Percentiles rank a stretch among this genome's conserved stretches.
These are phyloP conservation scores for Apiospora pterosperma DNA, from an alignment of 2,329 filamentous ascomycete genomes.

Conservation along the genomic window DNA sequence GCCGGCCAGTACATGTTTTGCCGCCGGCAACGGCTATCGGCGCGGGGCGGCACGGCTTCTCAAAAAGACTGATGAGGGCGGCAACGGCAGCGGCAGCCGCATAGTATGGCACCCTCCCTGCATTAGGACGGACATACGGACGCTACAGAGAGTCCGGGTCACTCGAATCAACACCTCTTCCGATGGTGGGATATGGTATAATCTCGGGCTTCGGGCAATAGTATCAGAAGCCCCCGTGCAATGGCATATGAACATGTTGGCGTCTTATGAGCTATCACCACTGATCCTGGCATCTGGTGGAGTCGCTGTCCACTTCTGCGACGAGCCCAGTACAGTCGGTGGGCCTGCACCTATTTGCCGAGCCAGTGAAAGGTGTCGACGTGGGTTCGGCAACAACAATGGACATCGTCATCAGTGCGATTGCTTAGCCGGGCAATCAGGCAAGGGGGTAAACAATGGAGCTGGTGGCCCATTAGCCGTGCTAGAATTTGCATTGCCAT, in stretches of 20 bases:
- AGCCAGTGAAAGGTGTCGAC: not conserved
- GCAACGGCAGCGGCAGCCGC: not conserved
- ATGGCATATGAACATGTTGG: too few relatives aligned
- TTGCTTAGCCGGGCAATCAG: not conserved
- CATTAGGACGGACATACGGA: not conserved
- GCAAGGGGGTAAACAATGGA: not conserved
- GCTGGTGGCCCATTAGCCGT: not conserved
- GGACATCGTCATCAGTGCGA: not conserved
- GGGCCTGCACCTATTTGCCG: not conserved
- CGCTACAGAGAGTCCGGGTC: not conserved
- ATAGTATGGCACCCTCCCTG: not conserved
- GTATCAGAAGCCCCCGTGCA: not conserved
- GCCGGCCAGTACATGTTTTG: not conserved
- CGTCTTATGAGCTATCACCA: not conserved
- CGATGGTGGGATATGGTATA: not conserved
- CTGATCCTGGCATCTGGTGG: not conserved
- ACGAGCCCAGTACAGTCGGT: not conserved
- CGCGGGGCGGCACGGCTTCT: not conserved
- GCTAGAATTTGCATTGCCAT: not conserved
- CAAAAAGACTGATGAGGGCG: not conserved
- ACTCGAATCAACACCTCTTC: too few relatives aligned
- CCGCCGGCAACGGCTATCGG: not conserved
- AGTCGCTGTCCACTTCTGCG: not conserved
- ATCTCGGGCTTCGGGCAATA: not conserved
- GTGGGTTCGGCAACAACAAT: not conserved